These are phyloP conservation scores for Penicillium sp. DNA, from an alignment of 2,329 filamentous ascomycete genomes.

Conservation along the genomic window DNA sequence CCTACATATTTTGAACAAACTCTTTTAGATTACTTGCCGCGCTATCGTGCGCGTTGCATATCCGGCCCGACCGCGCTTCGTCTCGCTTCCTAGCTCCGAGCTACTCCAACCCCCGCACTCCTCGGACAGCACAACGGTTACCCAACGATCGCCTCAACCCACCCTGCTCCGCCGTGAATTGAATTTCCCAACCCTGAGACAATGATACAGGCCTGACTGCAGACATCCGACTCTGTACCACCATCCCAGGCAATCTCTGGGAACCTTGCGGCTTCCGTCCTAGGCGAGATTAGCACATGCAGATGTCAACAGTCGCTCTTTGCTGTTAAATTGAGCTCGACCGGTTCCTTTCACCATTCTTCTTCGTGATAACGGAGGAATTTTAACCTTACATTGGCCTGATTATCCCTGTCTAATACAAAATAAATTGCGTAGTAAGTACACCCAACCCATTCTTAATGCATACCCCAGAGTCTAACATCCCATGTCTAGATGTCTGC, in stretches of 20 bases:
- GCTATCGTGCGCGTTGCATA: not conserved
- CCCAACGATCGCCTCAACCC: not conserved
- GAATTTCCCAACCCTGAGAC: not conserved
- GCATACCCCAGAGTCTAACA: not conserved
- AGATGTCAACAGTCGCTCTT: constrained; percentile 5
- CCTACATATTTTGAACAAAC: not conserved
- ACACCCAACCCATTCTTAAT: no score
- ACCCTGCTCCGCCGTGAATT: not conserved
- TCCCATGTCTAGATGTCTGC: not conserved
- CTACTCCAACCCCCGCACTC: constrained; percentile 15
- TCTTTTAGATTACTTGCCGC: not conserved
- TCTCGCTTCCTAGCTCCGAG: constrained; percentile 3
- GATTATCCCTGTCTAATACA: not conserved
- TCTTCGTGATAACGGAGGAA: not conserved
- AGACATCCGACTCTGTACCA: constrained; percentile 7
- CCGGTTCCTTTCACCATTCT: constrained; percentile 3
- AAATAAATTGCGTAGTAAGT: constrained; percentile 5
- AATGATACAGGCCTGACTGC: constrained; percentile 10
- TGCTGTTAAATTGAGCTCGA: constrained; percentile 11
- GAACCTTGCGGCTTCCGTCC: constrained; percentile 1
- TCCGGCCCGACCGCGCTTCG: not conserved
- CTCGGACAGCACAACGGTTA: constrained; percentile 4
- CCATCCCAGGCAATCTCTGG: not conserved
- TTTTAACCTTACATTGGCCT: not conserved
- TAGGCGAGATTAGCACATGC: constrained; percentile 10